Conservation (phyloP, 805 yeast species). For the Candida dajiaensis region DNA sequence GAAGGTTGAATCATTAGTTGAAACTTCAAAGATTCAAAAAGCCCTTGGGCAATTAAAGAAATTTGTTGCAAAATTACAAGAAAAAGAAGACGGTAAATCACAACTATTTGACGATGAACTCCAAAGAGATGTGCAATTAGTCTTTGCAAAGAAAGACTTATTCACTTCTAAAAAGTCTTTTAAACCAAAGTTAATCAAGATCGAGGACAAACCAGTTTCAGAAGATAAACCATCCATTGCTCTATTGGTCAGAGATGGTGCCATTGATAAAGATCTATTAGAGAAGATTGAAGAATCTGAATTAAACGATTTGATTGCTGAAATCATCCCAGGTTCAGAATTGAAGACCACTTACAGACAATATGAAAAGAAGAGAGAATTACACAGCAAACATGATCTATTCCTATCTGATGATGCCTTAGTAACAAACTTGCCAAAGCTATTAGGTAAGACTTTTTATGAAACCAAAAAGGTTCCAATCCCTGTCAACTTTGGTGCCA, state of each 20-base stretch:
- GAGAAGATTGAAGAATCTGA: slow-evolving; percentile 25
- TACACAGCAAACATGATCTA: slow-evolving; percentile 61
- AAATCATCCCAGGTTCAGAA: slow-evolving; percentile 65
- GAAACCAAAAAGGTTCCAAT: slow-evolving; percentile 59
- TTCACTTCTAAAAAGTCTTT: slow-evolving; percentile 48
- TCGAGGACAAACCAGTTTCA: slow-evolving; percentile 34
- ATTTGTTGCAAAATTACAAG: slow-evolving; percentile 38
- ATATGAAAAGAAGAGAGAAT: slow-evolving; percentile 81
- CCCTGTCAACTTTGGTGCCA: slow-evolving; percentile 44
- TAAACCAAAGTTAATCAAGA: slow-evolving; percentile 30
- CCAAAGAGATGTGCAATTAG: slow-evolving; percentile 44
- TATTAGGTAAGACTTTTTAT: slow-evolving; percentile 77
- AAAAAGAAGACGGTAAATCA: slow-evolving; percentile 30
- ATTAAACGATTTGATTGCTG: slow-evolving; percentile 26
- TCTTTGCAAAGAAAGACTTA: slow-evolving; percentile 59
- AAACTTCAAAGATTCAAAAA: slow-evolving; percentile 31
- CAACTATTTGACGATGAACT: slow-evolving; percentile 55
- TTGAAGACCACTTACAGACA: slow-evolving; percentile 81
- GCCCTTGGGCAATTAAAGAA: slow-evolving; percentile 65
- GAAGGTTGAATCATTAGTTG: slow-evolving; percentile 14
- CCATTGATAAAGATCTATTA: slow-evolving; percentile 29
- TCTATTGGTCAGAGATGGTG: slow-evolving; percentile 61
- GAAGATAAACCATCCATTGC: slow-evolving; percentile 46
- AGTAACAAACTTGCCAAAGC: slow-evolving; percentile 71
- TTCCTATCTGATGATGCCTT: slow-evolving; percentile 83